A percentile compares a stretch with the other conserved stretches of the same genome.
Evolutionary conservation across 306 rosid species (phyloP).

Genomic region (Cucurbita moschata): DNA sequence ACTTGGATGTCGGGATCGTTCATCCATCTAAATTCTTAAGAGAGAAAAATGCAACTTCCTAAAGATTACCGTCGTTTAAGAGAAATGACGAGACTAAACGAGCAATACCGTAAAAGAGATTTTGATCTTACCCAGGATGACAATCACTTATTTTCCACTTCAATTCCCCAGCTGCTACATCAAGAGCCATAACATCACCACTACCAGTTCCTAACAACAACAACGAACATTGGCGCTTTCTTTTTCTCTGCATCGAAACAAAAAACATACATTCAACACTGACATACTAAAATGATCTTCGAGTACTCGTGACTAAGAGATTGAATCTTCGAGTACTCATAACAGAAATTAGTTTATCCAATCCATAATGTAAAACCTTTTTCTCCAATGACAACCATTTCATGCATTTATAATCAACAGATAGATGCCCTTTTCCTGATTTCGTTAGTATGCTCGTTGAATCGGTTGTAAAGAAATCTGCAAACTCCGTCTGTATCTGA

Average conservation of each 20-base stretch:
- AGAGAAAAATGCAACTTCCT: neutral
- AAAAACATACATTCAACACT: neutral
- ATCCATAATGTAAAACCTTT: slow-evolving; percentile 33
- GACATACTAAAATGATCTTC: neutral
- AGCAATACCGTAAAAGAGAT: neutral
- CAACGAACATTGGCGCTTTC: slow-evolving; percentile 55
- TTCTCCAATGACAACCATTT: slow-evolving; percentile 57
- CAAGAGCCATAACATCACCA: slow-evolving; percentile 76
- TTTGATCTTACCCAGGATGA: slow-evolving; percentile 75
- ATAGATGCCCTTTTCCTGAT: slow-evolving; percentile 65
- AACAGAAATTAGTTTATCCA: neutral
- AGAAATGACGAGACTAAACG: neutral
- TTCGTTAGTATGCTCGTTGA: slow-evolving; percentile 27
- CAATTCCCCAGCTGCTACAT: slow-evolving; percentile 67
- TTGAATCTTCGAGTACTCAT: neutral
- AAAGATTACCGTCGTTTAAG: neutral
- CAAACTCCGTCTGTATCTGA: slow-evolving; percentile 76
- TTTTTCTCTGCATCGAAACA: slow-evolving; percentile 40
- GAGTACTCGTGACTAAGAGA: neutral
- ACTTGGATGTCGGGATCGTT: neutral
- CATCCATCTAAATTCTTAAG: neutral
- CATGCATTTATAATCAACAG: slow-evolving; percentile 91
- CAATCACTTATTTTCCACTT: slow-evolving; percentile 69
- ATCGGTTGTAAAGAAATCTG: slow-evolving; percentile 46
- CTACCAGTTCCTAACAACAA: slow-evolving; percentile 83